Percentiles rank a stretch among this genome's conserved stretches.
phyloP scores from a whole-genome alignment of 345 rosid species.

The Syzygium oleosum region DNA sequence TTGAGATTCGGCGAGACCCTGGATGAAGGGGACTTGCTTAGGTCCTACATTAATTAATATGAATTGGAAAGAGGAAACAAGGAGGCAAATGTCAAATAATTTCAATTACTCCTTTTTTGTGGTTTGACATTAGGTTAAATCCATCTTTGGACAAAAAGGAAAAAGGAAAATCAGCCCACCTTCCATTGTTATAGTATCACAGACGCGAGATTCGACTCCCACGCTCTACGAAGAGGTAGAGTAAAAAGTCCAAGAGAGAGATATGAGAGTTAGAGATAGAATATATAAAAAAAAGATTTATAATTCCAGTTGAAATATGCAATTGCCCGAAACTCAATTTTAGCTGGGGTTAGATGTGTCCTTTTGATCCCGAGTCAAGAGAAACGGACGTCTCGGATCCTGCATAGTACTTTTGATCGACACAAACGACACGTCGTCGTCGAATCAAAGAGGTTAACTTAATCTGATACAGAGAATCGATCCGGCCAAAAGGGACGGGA shows the following conservation, averaged over 20 bases:
- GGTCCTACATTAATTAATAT: too few relatives aligned
- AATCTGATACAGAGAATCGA: not conserved
- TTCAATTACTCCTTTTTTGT: not conserved
- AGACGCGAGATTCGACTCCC: fast-evolving
- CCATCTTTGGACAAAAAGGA: not conserved
- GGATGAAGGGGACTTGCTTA: too few relatives aligned
- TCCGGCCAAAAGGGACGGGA: not conserved
- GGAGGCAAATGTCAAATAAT: not conserved
- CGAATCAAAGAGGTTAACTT: not conserved
- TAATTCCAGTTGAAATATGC: not conserved
- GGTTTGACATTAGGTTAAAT: not conserved
- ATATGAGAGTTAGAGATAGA: not conserved
- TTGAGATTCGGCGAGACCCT: too few relatives aligned
- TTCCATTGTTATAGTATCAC: not conserved
- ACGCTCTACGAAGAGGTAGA: fast-evolving
- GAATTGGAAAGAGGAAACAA: not conserved
- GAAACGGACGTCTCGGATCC: not conserved
- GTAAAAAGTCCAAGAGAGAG: not conserved
- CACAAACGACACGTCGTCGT: not conserved
- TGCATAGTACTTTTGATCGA: not conserved
- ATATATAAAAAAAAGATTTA: fast-evolving
- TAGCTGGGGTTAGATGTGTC: not conserved
- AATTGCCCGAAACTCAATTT: not conserved
- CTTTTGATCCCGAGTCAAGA: not conserved
- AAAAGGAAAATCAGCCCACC: not conserved